Percentiles rank a stretch among this genome's conserved stretches.
Evolutionary conservation across 2,329 filamentous ascomycete species (phyloP).

Genomic region (Exophiala viscosa): DNA sequence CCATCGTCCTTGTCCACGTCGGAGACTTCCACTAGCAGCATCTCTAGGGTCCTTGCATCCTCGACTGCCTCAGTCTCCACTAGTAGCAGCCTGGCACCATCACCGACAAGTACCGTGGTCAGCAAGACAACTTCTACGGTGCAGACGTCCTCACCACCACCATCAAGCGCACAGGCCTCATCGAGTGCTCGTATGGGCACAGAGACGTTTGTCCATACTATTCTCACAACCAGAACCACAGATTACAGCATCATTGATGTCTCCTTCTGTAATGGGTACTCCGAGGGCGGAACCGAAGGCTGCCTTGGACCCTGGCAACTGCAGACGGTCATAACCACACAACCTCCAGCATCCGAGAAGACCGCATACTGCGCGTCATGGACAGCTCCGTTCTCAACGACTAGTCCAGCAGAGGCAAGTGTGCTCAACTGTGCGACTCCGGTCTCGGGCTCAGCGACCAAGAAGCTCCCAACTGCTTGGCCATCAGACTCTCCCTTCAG

Average conservation of each 20-base stretch:
- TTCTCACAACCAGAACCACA: neutral
- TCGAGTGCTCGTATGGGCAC: too few species aligned
- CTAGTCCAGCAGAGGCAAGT: neutral
- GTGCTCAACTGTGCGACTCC: conserved; percentile 1
- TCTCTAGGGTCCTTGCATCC: too few species aligned
- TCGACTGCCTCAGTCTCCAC: too few species aligned
- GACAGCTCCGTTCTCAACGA: conserved; percentile 1
- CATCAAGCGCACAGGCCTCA: too few species aligned
- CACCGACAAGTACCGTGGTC: too few species aligned
- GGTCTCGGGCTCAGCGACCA: neutral
- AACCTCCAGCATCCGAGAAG: neutral
- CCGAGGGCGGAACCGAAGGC: neutral
- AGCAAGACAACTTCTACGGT: too few species aligned
- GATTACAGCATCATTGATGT: neutral
- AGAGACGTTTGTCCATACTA: too few species aligned
- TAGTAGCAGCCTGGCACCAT: too few species aligned
- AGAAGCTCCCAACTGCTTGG: neutral
- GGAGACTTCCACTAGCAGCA: too few species aligned
- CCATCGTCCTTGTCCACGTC: neutral
- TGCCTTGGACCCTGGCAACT: neutral
- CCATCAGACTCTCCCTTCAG: neutral
- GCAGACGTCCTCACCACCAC: too few species aligned
- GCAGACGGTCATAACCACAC: neutral
- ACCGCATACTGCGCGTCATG: neutral
- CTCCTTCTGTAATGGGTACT: neutral